These are phyloP conservation scores for Trichoderma sp. DNA, from an alignment of 2,329 filamentous ascomycete species.

Conservation along the genomic window DNA sequence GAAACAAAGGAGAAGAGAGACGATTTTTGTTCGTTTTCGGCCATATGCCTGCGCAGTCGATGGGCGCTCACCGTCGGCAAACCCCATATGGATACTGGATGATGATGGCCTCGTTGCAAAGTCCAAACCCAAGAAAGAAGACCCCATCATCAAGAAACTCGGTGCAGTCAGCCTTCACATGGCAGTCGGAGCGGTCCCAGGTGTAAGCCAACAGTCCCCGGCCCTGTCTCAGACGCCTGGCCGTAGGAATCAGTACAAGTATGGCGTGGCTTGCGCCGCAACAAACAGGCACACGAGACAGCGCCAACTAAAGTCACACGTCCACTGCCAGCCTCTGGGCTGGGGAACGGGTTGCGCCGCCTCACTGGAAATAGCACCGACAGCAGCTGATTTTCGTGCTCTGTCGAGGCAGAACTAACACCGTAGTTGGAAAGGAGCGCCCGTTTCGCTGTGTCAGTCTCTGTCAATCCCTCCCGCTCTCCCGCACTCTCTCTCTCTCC, in stretches of 20 bases:
- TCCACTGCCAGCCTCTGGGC: constrained; percentile 12
- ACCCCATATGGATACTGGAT: constrained; percentile 17
- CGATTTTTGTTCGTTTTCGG: constrained; percentile 14
- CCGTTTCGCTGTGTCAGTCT: background rate
- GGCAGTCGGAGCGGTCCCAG: constrained; percentile 2
- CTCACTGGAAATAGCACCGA: constrained; percentile 26
- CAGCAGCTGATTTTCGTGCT: no score
- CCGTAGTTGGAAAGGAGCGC: background rate
- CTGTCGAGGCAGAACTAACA: no score
- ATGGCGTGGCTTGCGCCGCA: background rate
- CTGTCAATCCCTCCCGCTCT: background rate
- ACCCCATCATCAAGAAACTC: background rate
- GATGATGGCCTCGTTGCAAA: constrained; percentile 4
- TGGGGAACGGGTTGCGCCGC: constrained; percentile 14
- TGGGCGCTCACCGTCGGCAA: constrained; percentile 26
- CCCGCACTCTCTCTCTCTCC: background rate
- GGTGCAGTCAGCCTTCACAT: constrained; percentile 10
- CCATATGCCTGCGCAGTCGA: constrained; percentile 14
- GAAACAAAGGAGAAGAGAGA: constrained; percentile 5
- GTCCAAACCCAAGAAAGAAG: background rate
- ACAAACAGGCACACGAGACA: constrained; percentile 14
- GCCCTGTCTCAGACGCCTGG: constrained; percentile 17
- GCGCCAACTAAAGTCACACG: background rate
- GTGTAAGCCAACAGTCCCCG: constrained; percentile 21
- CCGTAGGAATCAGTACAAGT: constrained; percentile 5